Evolutionary conservation across 768 basidiomycete species (phyloP), one percentile per base, ranked within the genome.

Genomic region (Trametes elegans): DNA sequence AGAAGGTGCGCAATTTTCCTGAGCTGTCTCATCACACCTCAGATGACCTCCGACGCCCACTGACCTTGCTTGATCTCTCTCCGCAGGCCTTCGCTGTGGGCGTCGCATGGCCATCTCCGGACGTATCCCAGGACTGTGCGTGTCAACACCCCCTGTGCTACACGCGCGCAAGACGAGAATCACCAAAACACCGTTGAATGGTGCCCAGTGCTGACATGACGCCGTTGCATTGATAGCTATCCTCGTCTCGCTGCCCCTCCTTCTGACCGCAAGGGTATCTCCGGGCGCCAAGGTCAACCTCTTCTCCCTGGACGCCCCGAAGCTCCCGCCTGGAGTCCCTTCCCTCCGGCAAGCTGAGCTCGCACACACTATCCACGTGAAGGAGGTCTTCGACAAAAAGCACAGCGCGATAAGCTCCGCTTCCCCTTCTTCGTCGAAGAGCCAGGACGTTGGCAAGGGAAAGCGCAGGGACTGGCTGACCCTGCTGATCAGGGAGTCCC

Each of bases 81-180:
- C 36, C 39, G 58, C 54, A 87, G 85, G 70, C 75, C 39, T 84
- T 85, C 67, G 80, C 84, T 11, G 73, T 90, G 49, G 90, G 90
- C 5, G 71, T 84, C 41, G 78, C 80, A 62, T 92, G 90, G 90
- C 88, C 89, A n/a, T 87, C 85, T 34, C 63, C 77, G 40, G 85
- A 88, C 7, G 49, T 85, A 50, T 66, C 81, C 24, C 76, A 75
- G 47, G 79, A 83, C 57, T 73, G 90, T 87, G 68, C 64, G 83
- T 76, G 56, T 34, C 44, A 9, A 46, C 49, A 36, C 50, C 18
- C 43, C 48, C 26, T 11, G 31, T 44, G 51, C 55, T 47, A 53
- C 56, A 44, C 50, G 38, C 47, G 36, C 38, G 52, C 53, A 35
- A 38, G n/a, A 35, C 26, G 45, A 6, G 39, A 28, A 7, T 18